These are phyloP conservation scores for Lactarius tabidus DNA, from an alignment of 768 basidiomycete species.

Conservation along the genomic window DNA sequence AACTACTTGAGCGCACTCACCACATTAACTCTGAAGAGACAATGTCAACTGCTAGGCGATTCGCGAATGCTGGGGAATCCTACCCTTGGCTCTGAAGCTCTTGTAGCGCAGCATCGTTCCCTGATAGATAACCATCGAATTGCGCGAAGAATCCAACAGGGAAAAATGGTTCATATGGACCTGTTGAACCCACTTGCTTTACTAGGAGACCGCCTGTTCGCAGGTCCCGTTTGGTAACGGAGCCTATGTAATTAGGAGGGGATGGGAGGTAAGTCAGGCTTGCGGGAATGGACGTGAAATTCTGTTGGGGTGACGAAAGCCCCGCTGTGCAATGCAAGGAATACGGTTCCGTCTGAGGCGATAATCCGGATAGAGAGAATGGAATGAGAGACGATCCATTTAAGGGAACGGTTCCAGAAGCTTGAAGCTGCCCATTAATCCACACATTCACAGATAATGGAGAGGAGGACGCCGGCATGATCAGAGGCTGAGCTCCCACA, in stretches of 20 bases:
- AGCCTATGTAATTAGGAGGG: constrained; percentile 32
- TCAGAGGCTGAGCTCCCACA: constrained; percentile 36
- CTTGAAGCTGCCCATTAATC: constrained; percentile 27
- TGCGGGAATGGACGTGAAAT: constrained; percentile 32
- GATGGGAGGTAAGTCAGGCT: constrained; percentile 41
- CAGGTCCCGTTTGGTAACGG: constrained; percentile 47
- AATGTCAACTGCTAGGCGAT: constrained; percentile 1
- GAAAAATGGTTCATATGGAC: constrained; percentile 40
- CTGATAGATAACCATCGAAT: constrained; percentile 50
- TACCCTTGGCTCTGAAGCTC: constrained; percentile 58
- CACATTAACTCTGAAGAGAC: constrained; percentile 36
- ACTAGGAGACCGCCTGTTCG: constrained; percentile 43
- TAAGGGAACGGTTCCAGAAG: constrained; percentile 34
- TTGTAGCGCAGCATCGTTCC: constrained; percentile 50
- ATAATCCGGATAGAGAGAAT: constrained; percentile 33
- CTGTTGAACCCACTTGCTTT: constrained; percentile 31
- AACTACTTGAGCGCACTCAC: constrained; percentile 29
- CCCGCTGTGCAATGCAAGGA: constrained; percentile 36
- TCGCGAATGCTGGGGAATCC: not conserved
- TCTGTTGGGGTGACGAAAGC: constrained; percentile 26
- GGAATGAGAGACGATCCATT: constrained; percentile 38
- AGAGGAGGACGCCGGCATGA: constrained; percentile 19
- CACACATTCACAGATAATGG: constrained; percentile 33
- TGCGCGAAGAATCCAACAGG: constrained; percentile 74
- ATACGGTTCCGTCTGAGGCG: constrained; percentile 32